Conservation (phyloP, 352 stramenopile species). For the Phytophthora multivora region DNA sequence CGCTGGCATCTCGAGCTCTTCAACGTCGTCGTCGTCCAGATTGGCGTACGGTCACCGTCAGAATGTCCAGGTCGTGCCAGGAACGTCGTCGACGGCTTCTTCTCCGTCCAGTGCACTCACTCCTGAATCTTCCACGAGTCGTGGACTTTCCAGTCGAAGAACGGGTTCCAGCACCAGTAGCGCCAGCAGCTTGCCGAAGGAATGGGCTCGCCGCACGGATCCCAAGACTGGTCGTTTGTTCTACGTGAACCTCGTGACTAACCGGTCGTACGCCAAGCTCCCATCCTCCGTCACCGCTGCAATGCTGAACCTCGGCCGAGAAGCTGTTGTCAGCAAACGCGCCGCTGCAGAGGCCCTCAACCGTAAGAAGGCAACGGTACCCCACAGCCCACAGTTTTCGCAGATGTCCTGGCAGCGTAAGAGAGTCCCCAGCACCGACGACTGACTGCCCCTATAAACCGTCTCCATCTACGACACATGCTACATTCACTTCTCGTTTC, state of each 20-base stretch:
- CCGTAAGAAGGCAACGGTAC: slow-evolving; percentile 61
- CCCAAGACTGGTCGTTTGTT: slow-evolving; percentile 80
- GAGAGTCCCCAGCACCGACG: slow-evolving; percentile 35
- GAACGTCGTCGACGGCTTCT: slow-evolving; percentile 35
- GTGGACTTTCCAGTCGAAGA: slow-evolving; percentile 36
- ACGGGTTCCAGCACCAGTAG: slow-evolving; percentile 27
- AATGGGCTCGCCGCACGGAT: slow-evolving; percentile 79
- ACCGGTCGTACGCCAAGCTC: slow-evolving; percentile 80
- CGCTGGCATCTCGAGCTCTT: slow-evolving; percentile 27
- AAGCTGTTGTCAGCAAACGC: slow-evolving; percentile 36
- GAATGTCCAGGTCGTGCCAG: slow-evolving; percentile 20
- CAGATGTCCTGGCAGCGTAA: slow-evolving; percentile 88
- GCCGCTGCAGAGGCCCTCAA: slow-evolving; percentile 25
- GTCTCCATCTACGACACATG: slow-evolving; percentile 14
- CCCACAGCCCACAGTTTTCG: slow-evolving; percentile 78
- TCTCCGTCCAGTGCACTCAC: slow-evolving; percentile 47
- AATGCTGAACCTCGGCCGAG: slow-evolving; percentile 58
- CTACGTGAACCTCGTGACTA: slow-evolving; percentile 87
- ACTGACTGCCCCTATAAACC: slow-evolving; percentile 34
- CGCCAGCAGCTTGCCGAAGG: slow-evolving; percentile 62
- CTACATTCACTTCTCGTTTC: slow-evolving; percentile 16
- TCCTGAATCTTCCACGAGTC: slow-evolving; percentile 37
- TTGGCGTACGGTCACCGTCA: slow-evolving; percentile 14
- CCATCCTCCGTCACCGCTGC: slow-evolving; percentile 73
- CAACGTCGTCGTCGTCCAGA: slow-evolving; percentile 21